A percentile compares a stretch with the other conserved stretches of the same genome.
phyloP scores from a whole-genome alignment of 306 rosid genomes.

The Cicer yamashitae region DNA sequence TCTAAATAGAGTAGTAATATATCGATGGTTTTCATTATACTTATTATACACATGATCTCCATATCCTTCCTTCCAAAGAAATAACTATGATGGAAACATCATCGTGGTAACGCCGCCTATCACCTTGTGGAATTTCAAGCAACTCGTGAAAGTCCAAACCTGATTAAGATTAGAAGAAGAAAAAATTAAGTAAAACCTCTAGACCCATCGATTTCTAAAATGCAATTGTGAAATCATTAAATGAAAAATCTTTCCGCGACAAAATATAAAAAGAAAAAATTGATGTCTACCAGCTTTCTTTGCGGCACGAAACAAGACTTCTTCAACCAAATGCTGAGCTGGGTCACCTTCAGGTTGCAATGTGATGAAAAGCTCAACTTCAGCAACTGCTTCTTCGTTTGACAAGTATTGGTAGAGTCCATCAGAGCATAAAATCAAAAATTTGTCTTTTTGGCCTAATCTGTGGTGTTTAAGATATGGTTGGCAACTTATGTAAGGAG shows the following conservation, averaged over 20 bases:
- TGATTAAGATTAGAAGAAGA: conserved; percentile 47
- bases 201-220: not conserved
- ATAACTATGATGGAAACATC: conserved; percentile 96
- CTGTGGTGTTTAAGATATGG: conserved; percentile 92
- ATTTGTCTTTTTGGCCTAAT: conserved; percentile 87
- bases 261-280: too few species aligned
- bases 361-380: conserved; percentile 89
- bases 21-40: conserved; percentile 47
- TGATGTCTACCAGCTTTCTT: conserved; percentile 72
- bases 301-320: conserved; percentile 93
- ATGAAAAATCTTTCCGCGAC: not conserved
- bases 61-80: conserved; percentile 96
- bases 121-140: conserved; percentile 96
- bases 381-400: conserved; percentile 93
- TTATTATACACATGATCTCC: conserved; percentile 97
- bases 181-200: conserved; percentile 6
- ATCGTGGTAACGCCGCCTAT: conserved; percentile 93
- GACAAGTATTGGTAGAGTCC: conserved; percentile 96
- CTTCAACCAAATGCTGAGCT: conserved; percentile 93
- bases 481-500: conserved; percentile 82
- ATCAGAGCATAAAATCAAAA: conserved; percentile 87
- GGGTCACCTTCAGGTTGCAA: conserved; percentile 99
- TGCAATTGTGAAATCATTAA: not conserved
- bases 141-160: conserved; percentile 95
- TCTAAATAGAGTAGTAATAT: conserved; percentile 24